Evolutionary conservation across 1,139 yeast species (phyloP).

Genomic region (Kodamaea suecica): DNA sequence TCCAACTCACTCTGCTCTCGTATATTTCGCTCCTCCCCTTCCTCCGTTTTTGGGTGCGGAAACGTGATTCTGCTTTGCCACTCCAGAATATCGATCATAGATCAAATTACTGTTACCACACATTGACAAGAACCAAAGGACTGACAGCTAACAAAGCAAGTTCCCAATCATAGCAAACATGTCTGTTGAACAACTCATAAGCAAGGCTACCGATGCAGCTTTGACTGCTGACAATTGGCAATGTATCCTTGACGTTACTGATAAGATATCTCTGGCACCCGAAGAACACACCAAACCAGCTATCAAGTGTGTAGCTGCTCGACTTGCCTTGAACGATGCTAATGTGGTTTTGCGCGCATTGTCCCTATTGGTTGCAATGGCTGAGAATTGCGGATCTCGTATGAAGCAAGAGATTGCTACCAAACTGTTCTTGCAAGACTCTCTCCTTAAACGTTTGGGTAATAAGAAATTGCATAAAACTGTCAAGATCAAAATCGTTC

Average conservation of each 20-base stretch:
- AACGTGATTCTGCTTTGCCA: no score
- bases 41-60: no score
- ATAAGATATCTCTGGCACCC: slow-evolving; percentile 69
- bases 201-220: slow-evolving; percentile 82
- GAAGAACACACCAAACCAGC: slow-evolving; percentile 57
- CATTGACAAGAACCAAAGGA: no score
- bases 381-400: slow-evolving; percentile 91
- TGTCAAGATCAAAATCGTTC: slow-evolving; percentile 64
- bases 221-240: slow-evolving; percentile 85
- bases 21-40: no score
- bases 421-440: slow-evolving; percentile 54
- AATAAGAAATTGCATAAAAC: slow-evolving; percentile 61
- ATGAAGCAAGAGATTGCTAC: slow-evolving; percentile 81
- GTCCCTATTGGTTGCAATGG: slow-evolving; percentile 69
- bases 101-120: no score
- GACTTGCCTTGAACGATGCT: slow-evolving; percentile 66
- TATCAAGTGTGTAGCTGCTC: slow-evolving; percentile 45
- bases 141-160: neutral
- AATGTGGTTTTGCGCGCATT: slow-evolving; percentile 74
- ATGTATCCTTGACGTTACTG: slow-evolving; percentile 77
- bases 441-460: slow-evolving; percentile 52
- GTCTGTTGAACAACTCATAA: slow-evolving; percentile 21
- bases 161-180: neutral
- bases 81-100: no score
- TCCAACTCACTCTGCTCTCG: no score